These are phyloP conservation scores for Jaapia argillacea DNA, from an alignment of 768 basidiomycete species.

Conservation along the genomic window DNA sequence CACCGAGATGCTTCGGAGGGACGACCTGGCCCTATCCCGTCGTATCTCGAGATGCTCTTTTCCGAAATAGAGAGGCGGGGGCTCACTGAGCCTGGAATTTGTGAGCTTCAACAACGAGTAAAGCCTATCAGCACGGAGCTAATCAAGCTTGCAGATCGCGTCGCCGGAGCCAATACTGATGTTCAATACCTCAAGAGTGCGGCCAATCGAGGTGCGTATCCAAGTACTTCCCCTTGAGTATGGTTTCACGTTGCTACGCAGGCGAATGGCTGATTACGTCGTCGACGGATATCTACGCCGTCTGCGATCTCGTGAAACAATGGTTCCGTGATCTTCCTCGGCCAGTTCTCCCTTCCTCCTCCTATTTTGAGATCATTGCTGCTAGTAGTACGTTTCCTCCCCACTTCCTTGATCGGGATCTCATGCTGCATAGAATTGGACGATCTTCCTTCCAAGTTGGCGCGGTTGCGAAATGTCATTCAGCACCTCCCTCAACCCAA, in stretches of 20 bases:
- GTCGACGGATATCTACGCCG: constrained; percentile 68
- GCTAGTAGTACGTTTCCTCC: constrained; percentile 46
- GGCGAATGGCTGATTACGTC: constrained; percentile 52
- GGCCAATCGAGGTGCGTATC: constrained; percentile 53
- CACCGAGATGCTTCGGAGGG: constrained; percentile 52
- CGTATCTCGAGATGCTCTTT: constrained; percentile 55
- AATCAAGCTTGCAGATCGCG: constrained; percentile 73
- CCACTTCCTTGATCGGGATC: background rate
- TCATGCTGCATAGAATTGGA: constrained; percentile 41
- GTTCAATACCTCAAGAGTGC: constrained; percentile 63
- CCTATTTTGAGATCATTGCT: constrained; percentile 60
- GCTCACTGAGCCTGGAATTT: constrained; percentile 74
- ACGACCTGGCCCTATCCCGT: constrained; percentile 50
- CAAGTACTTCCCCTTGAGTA: background rate
- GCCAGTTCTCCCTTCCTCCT: constrained; percentile 61
- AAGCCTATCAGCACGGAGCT: background rate
- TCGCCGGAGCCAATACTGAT: constrained; percentile 66
- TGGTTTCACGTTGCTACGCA: constrained; percentile 12
- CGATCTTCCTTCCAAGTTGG: constrained; percentile 56
- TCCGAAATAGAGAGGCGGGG: constrained; percentile 67
- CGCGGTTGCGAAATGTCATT: constrained; percentile 55
- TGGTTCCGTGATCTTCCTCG: constrained; percentile 83
- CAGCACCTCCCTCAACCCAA: constrained; percentile 61
- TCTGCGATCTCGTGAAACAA: constrained; percentile 75
- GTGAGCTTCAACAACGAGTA: constrained; percentile 30